These are phyloP conservation scores for Claviceps sp. DNA, from an alignment of 2,329 filamentous ascomycete species.

Conservation along the genomic window DNA sequence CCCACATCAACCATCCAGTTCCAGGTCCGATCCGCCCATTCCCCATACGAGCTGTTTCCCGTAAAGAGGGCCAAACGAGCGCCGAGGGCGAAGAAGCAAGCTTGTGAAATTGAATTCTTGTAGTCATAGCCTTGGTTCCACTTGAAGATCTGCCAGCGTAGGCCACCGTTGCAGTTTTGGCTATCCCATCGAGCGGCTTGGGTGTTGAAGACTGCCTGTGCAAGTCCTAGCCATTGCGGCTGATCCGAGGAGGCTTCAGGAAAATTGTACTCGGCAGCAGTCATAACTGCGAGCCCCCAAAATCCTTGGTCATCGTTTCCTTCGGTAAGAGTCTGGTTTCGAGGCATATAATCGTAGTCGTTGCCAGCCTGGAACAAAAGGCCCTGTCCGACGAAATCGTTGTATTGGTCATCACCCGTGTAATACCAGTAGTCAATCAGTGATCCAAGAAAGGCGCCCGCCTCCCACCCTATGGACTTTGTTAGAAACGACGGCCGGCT, in stretches of 20 bases:
- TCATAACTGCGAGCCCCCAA: slow-evolving; percentile 59
- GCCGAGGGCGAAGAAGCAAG: slow-evolving; percentile 48
- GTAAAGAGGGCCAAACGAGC: slow-evolving; percentile 66
- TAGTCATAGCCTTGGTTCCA: slow-evolving; percentile 76
- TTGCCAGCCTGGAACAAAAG: slow-evolving; percentile 64
- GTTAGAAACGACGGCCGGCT: background rate
- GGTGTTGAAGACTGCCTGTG: slow-evolving; percentile 70
- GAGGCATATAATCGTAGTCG: slow-evolving; percentile 64
- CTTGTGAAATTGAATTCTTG: slow-evolving; percentile 54
- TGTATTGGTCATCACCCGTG: slow-evolving; percentile 61
- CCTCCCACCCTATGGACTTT: slow-evolving; percentile 48
- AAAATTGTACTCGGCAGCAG: slow-evolving; percentile 56
- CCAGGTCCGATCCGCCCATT: slow-evolving; percentile 65
- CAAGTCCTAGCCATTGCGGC: slow-evolving; percentile 58
- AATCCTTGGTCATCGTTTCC: slow-evolving; percentile 69
- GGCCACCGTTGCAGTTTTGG: slow-evolving; percentile 55
- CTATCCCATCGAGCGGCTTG: slow-evolving; percentile 63
- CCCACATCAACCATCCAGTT: slow-evolving; percentile 48
- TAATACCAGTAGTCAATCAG: slow-evolving; percentile 79
- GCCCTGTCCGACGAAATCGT: slow-evolving; percentile 51
- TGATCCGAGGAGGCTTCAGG: slow-evolving; percentile 40
- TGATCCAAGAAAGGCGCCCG: slow-evolving; percentile 56
- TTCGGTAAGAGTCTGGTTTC: slow-evolving; percentile 53
- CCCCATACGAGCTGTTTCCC: slow-evolving; percentile 59
- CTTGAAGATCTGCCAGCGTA: slow-evolving; percentile 74